Evolutionary conservation across 345 rosid genomes (phyloP).

Genomic region (Populus davidiana): DNA sequence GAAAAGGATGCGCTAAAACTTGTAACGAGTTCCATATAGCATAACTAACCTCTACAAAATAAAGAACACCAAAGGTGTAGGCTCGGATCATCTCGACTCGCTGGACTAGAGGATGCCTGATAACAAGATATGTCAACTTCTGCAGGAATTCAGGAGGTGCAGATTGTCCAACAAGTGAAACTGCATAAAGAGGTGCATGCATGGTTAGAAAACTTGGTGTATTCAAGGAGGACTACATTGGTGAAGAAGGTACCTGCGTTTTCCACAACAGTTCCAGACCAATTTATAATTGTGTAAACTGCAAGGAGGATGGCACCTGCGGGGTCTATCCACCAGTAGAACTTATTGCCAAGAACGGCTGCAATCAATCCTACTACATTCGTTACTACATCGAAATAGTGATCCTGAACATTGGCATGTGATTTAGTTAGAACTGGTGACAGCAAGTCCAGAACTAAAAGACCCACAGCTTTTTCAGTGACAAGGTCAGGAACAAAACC

Average conservation of each 20-base stretch:
- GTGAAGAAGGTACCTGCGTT: slow-evolving; percentile 55
- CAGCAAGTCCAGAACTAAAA: not conserved
- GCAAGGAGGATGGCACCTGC: slow-evolving; percentile 76
- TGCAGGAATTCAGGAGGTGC: slow-evolving; percentile 81
- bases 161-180: slow-evolving; percentile 75
- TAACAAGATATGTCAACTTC: slow-evolving; percentile 65
- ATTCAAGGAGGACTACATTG: not conserved
- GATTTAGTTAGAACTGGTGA: not conserved
- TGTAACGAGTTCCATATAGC: not conserved
- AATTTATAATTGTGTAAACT: slow-evolving; percentile 67
- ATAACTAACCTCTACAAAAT: slow-evolving; percentile 80
- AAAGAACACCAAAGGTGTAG: slow-evolving; percentile 82
- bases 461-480: not conserved
- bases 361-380: slow-evolving; percentile 78
- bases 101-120: slow-evolving; percentile 64
- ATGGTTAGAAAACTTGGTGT: not conserved
- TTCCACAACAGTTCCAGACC: slow-evolving; percentile 88
- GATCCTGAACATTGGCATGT: slow-evolving; percentile 55
- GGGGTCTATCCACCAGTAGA: slow-evolving; percentile 89
- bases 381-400: slow-evolving; percentile 78
- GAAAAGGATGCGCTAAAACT: not conserved
- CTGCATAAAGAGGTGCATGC: slow-evolving; percentile 33
- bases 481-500: slow-evolving; percentile 31
- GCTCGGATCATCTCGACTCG: slow-evolving; percentile 81
- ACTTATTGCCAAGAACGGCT: slow-evolving; percentile 71